Conservation (phyloP, 371 early-diverging fungal species). For the Actinomortierella ambigua region DNA sequence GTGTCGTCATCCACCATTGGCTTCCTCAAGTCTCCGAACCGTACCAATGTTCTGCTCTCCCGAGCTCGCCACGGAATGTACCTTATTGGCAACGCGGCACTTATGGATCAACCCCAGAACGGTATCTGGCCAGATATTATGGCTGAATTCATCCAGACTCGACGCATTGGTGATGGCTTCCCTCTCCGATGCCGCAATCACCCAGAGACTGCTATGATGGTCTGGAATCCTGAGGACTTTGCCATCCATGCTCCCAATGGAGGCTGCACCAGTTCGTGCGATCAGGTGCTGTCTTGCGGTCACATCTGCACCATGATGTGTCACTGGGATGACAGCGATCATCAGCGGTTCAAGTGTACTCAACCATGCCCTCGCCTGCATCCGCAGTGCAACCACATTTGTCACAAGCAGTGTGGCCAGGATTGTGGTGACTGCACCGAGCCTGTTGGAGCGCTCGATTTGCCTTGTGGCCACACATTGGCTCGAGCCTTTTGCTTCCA, state of each 20-base stretch:
- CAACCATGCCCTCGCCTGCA: constrained; percentile 36
- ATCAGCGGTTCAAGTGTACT: constrained; percentile 18
- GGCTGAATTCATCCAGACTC: constrained; percentile 9
- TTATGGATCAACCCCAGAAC: constrained; percentile 22
- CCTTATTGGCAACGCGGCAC: constrained; percentile 51
- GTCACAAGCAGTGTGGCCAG: constrained; percentile 37
- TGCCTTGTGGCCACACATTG: constrained; percentile 20
- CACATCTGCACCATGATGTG: constrained; percentile 10
- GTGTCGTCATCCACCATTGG: constrained; percentile 61
- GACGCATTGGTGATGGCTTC: constrained; percentile 31
- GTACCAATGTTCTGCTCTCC: constrained; percentile 76
- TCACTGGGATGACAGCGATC: constrained; percentile 30
- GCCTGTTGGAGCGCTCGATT: constrained; percentile 5
- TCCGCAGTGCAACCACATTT: constrained; percentile 19
- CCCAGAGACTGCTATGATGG: constrained; percentile 17
- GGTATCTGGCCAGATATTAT: constrained; percentile 40
- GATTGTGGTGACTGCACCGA: constrained; percentile 31
- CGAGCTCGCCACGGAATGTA: constrained; percentile 58
- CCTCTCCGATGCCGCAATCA: constrained; percentile 45
- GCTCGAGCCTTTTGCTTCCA: constrained; percentile 15
- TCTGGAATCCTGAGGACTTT: constrained; percentile 12
- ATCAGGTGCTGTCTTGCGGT: constrained; percentile 7
- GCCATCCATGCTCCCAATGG: constrained; percentile 19
- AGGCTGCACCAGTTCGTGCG: constrained; percentile 11
- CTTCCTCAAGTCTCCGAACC: constrained; percentile 70